These are phyloP conservation scores for Rosa persica DNA, from an alignment of 306 rosid species.

Conservation along the genomic window DNA sequence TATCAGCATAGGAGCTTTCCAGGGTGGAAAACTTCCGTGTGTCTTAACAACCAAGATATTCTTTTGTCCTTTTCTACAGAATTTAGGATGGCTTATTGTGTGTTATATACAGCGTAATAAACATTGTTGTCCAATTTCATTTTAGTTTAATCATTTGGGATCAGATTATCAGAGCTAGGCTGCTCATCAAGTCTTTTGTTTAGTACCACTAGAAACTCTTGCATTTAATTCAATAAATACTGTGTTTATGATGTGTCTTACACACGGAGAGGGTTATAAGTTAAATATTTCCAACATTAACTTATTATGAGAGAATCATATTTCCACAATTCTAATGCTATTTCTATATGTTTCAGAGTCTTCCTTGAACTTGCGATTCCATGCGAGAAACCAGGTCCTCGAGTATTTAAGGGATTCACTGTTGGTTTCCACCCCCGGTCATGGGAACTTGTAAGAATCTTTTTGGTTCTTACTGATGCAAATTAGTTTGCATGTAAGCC, in stretches of 20 bases:
- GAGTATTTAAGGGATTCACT: slow-evolving; percentile 80
- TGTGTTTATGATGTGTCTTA: background rate
- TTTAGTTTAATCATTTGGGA: background rate
- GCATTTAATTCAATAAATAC: background rate
- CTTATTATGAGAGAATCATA: slow-evolving; percentile 4
- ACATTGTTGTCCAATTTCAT: background rate
- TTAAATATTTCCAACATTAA: background rate
- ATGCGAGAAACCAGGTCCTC: slow-evolving; percentile 77
- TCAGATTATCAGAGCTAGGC: background rate
- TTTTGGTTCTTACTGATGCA: slow-evolving; percentile 20
- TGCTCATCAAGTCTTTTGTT: background rate
- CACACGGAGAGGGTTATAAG: background rate
- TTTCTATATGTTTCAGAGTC: slow-evolving; percentile 60
- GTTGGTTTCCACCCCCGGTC: slow-evolving; percentile 96
- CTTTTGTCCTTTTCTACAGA: background rate
- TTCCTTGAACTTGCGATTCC: slow-evolving; percentile 70
- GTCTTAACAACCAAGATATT: background rate
- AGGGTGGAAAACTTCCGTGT: background rate
- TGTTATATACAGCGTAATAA: background rate
- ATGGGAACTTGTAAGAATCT: slow-evolving; percentile 86
- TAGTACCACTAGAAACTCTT: background rate
- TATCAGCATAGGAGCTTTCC: background rate
- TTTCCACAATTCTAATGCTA: slow-evolving; percentile 23
- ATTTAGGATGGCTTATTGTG: background rate
- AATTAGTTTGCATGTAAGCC: slow-evolving; percentile 18